Base-by-base conservation (phyloP, 257 asterid genomes). In the Jacaranda mimosifolia region DNA sequence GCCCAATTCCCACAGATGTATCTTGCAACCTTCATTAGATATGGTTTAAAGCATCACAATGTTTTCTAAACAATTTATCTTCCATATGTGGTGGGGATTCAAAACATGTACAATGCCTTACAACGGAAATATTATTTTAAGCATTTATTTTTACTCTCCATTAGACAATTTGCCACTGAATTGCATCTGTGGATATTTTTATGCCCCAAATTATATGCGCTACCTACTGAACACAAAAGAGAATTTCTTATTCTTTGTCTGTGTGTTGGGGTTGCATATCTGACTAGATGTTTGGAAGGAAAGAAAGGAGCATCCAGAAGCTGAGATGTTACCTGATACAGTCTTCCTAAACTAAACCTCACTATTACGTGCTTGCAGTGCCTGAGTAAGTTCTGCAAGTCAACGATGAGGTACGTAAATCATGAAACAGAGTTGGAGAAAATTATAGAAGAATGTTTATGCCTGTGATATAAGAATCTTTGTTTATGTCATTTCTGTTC, bases 331-430 rank as follows among this genome's bases (percentile, higher is more conserved):
- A 48, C 85, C 85, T 39, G 89, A 87, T 87, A 79, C 77, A 78
- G 80, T 79, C 90, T 89, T 89, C 94, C 91, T 79, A 87, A 73
- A 85, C 51, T 45, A 60, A 83, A 72, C 78, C 84, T 83, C 79
- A 10, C 67, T 38, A 63, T 75, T 66, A 46, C 68, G 42, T 79
- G 72, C 77, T 66, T 82, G 79, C 74, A 74, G 57, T 35, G 65
- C 76, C 72, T 32, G 68, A 81, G 82, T 62, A 26, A 78, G 84
- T 77, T 82, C 79, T 80, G 73, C 85, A 72, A 79, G 81, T 70
- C 64, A 65, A 72, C 36, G 56, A 43, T 55, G 78, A 81, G 76
- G 69, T 57, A 72, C 76, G 66, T 77, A 39, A 43, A 53, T 40
- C 57, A 12, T 43, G 13, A 42, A 9, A 40, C 52, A 63, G 9